These are phyloP conservation scores for Protea cynaroides DNA, from an alignment of 164 flowering plant species.

Conservation along the genomic window DNA sequence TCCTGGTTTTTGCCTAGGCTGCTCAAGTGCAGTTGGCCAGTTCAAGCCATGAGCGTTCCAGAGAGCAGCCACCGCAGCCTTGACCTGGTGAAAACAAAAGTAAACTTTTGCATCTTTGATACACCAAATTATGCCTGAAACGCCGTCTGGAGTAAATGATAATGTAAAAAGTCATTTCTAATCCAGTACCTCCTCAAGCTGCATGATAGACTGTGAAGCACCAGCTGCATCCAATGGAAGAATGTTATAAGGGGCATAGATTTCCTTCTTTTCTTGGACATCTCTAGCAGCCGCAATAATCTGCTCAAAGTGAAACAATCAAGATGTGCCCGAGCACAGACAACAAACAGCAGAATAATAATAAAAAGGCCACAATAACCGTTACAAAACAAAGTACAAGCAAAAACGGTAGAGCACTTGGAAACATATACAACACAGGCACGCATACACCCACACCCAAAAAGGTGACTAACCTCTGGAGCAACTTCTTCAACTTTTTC, in stretches of 20 bases:
- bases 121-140: too few relatives aligned
- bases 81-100: slow-evolving; percentile 45
- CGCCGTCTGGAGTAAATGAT: background rate
- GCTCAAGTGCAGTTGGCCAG: slow-evolving; percentile 86
- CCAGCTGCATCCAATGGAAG: slow-evolving; percentile 97
- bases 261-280: slow-evolving; percentile 94
- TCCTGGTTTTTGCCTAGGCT: slow-evolving; percentile 65
- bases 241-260: slow-evolving; percentile 88
- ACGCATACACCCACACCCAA: background rate
- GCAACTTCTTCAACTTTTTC: slow-evolving; percentile 96
- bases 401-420: background rate
- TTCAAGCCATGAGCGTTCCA: slow-evolving; percentile 73
- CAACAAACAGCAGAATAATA: background rate
- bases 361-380: background rate
- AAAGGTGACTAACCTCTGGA: slow-evolving; percentile 68
- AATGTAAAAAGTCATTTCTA: background rate
- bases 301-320: slow-evolving; percentile 31
- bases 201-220: slow-evolving; percentile 88
- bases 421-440: too few relatives aligned
- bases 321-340: background rate
- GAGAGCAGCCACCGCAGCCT: slow-evolving; percentile 86
- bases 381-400: background rate
- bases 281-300: slow-evolving; percentile 93
- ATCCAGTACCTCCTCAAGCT: slow-evolving; percentile 77
- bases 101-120: background rate